Percentiles rank a stretch among this genome's conserved stretches.
These are phyloP conservation scores for Komagataella pseudopastoris DNA, from an alignment of 805 yeast genomes.

Conservation along the genomic window DNA sequence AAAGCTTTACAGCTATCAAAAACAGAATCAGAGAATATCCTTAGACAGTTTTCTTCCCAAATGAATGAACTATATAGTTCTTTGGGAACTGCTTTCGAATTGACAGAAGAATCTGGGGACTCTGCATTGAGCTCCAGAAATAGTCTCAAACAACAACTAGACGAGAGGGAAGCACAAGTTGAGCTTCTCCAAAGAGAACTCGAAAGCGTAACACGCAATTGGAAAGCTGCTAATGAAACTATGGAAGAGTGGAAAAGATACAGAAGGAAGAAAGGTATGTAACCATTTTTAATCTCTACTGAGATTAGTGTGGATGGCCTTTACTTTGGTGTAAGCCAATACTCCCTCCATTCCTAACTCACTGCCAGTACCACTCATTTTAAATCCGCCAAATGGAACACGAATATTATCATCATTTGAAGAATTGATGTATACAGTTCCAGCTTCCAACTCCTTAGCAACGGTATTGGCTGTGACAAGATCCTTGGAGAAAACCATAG, in stretches of 20 bases:
- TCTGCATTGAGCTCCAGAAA: background rate
- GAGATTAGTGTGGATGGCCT: conserved; percentile 48
- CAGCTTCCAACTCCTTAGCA: conserved; percentile 49
- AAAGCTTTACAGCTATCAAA: background rate
- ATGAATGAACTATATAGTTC: background rate
- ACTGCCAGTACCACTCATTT: conserved; percentile 69
- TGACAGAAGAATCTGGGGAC: background rate
- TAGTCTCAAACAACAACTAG: background rate
- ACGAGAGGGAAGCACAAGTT: conserved; percentile 5
- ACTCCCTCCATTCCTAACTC: conserved; percentile 71
- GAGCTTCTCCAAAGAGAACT: conserved; percentile 8
- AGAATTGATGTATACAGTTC: conserved; percentile 58
- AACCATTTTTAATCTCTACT: conserved; percentile 7
- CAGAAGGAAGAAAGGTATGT: conserved; percentile 5
- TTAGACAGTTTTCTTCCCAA: background rate
- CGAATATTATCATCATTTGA: conserved; percentile 51
- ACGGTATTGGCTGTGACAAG: conserved; percentile 50
- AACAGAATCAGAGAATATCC: background rate
- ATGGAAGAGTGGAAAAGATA: conserved; percentile 14
- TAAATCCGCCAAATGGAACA: conserved; percentile 76
- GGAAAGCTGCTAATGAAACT: conserved; percentile 13
- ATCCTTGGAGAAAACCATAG: conserved; percentile 65
- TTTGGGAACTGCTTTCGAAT: background rate
- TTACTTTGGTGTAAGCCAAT: conserved; percentile 56
- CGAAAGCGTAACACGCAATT: conserved; percentile 8